Percentiles rank a stretch among this genome's conserved stretches.
phyloP scores from a whole-genome alignment of 1,139 yeast species.

The Kodamaea sp. region DNA sequence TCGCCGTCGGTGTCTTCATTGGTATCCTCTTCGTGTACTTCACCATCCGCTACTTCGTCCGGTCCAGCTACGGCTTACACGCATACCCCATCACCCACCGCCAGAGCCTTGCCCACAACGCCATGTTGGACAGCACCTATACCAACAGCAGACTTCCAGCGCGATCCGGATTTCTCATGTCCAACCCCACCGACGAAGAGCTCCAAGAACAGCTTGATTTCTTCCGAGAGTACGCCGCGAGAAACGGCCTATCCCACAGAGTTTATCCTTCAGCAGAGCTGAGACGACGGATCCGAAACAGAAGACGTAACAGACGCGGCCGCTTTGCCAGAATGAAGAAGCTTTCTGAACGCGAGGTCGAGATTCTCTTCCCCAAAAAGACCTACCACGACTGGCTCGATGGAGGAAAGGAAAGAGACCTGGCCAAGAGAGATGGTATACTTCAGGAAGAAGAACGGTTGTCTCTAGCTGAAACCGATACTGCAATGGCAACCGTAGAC shows the following conservation, averaged over 20 bases:
- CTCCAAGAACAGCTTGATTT: constrained; percentile 39
- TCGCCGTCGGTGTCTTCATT: constrained; percentile 61
- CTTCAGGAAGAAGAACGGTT: constrained; percentile 33
- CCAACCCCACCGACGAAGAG: constrained; percentile 24
- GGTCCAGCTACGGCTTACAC: constrained; percentile 58
- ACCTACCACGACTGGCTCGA: constrained; percentile 63
- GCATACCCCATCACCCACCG: constrained; percentile 32
- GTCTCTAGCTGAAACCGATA: neutral
- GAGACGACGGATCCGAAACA: constrained; percentile 19
- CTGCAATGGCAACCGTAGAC: neutral
- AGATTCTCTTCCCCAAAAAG: constrained; percentile 63
- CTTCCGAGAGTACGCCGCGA: constrained; percentile 32
- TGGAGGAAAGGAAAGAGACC: constrained; percentile 52
- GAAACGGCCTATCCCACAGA: constrained; percentile 34
- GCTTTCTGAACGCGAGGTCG: constrained; percentile 61
- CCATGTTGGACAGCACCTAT: neutral
- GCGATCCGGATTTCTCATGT: constrained; percentile 5
- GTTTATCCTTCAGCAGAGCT: constrained; percentile 14
- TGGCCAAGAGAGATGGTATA: constrained; percentile 34
- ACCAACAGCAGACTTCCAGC: neutral
- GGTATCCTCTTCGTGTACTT: constrained; percentile 58
- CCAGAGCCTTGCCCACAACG: constrained; percentile 2
- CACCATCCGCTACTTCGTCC: constrained; percentile 57
- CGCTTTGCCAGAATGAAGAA: constrained; percentile 51
- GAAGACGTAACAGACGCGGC: constrained; percentile 39